Base-by-base conservation (phyloP, 106 monocot genomes). In the Amphibolis antarctica region DNA sequence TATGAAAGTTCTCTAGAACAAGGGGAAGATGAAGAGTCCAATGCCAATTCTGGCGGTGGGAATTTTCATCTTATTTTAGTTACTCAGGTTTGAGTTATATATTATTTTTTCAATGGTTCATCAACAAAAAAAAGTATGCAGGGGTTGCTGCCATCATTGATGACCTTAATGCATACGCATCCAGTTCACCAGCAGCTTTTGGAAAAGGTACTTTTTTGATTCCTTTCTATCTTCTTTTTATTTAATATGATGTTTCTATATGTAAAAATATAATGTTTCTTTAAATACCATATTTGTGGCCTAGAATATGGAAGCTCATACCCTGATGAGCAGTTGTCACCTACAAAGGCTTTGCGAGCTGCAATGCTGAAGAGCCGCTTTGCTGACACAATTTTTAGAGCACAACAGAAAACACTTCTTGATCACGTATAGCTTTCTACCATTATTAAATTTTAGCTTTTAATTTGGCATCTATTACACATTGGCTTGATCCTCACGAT, bases 331-430 rank as follows among this genome's bases (percentile, higher is more conserved):
- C 72, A 64, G 29, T 55, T 82, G 21, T 82, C 82, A 28, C 85
- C 88, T 13, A 66, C 31, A 31, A 85, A 59, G 76, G 77, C 80
- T 36, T 75, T 87, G 22, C 80, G 83, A 59, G 75, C 69, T 63
- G 83, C 83, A 60, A 81, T 66, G 58, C 50, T 87, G 47, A 87
- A 80, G 75, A 75, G 62, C 11, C 81, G 85, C 58, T 85, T 85
- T 85, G 78, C 82, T 65, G 79, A 79, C 25, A 85, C 85, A 45
- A 86, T 86, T 27, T 46, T 77, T 23, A 86, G 83, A 69, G 86
- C 86, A 56, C 77, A 80, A 49, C 74, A 77, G 55, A 82, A 66
- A 64, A 66, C 75, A 55, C 77, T 75, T 75, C 58, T 80, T 44
- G 53, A 68, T 74, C 62, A 77, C 77, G 86, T 86, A 79, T 44